Base-by-base conservation (phyloP, 2,329 filamentous ascomycete species). In the Corinectria fuckeliana region DNA sequence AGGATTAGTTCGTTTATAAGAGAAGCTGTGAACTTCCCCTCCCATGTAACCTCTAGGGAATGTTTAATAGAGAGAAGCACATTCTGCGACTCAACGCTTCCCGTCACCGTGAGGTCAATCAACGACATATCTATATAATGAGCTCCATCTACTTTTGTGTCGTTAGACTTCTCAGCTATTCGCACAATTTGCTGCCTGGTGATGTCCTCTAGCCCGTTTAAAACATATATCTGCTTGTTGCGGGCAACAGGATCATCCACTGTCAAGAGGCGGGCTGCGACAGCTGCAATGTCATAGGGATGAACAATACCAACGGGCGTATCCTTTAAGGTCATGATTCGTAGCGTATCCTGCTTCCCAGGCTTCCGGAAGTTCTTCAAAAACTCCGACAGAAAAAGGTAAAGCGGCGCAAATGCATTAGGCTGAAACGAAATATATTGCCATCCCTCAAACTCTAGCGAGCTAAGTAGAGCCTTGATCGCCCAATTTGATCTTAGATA, bases 401-500 rank as follows among this genome's bases (percentile, higher is more conserved):
- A 64, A 1, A 72, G 20, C 0, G 42, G 3, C 0, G 41, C 41
- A n/a, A 61, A 47, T 25, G 41, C 9, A 58, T 80, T 80, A 0
- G 77, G 71, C 61, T 77, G 77, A 5, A 80, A 67, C 0, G 76
- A 79, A 0, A 76, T 77, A 75, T 75, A 80, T 10, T 70, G 68
- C 42, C 80, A 54, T 3, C 26, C 16, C 8, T 55, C 39, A 48
- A 79, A 80, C 50, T 77, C 75, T 0, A 73, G 71, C 28, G 75
- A 71, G 50, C 61, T 56, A 3, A 80, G 68, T 38, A 80, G 52
- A 5, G 66, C 18, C 61, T 80, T 77, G 16, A 80, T 74, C 0
- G 78, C 78, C 77, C 77, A 80, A 47, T 80, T 77, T 1, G 64
- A 32, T 5, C 77, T 70, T 3, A 73, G 48, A 51, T 80, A 80